Conservation (phyloP, 192 early-diverging fungal genomes). For the Allomyces arbusculus region DNA sequence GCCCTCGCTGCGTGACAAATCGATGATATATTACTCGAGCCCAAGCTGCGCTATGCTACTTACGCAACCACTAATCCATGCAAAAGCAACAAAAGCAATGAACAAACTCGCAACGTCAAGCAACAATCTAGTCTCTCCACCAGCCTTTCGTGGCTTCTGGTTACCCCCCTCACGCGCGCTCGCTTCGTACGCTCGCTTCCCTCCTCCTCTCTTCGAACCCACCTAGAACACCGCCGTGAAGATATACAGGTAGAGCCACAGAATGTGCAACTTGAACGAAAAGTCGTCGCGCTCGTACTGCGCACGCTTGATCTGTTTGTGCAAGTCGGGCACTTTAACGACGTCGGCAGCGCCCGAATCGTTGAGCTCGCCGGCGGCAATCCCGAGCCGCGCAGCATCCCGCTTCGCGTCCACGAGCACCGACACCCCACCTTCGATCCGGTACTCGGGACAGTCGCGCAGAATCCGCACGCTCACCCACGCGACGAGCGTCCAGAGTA, state of each 20-base stretch:
- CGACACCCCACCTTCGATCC: not conserved
- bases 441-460: not conserved
- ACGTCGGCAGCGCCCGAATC: not conserved
- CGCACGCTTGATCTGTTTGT: not conserved
- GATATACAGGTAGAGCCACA: not conserved
- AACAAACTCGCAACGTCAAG: too few relatives aligned
- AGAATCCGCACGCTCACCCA: not conserved
- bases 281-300: not conserved
- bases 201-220: too few relatives aligned
- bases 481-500: not conserved
- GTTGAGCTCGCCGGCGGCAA: not conserved
- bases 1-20: too few relatives aligned
- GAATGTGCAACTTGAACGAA: not conserved
- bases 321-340: not conserved
- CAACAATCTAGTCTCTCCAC: too few relatives aligned
- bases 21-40: too few relatives aligned
- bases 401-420: not conserved
- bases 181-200: too few relatives aligned
- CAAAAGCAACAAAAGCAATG: too few relatives aligned
- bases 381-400: not conserved
- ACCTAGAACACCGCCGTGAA: not conserved
- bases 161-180: too few relatives aligned
- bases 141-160: too few relatives aligned
- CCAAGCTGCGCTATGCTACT: too few relatives aligned
- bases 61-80: too few relatives aligned